Conservation (phyloP, 202 grass and related monocot species). For the Schoenoplectus tabernaemontani region DNA sequence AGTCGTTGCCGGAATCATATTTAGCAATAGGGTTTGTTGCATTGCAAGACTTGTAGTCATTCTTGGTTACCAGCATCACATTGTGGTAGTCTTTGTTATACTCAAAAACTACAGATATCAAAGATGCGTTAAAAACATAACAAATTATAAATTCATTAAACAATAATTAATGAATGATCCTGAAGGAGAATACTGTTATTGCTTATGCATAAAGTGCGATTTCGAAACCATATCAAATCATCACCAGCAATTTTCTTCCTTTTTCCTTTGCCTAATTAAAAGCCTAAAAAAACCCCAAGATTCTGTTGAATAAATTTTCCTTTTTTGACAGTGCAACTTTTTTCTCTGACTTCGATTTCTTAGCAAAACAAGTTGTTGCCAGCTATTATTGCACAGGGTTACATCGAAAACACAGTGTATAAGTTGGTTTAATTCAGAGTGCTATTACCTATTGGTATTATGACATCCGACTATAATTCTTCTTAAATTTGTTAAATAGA, state of each 20-base stretch:
- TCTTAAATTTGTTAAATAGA: neutral
- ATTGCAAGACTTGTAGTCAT: slow-evolving; percentile 56
- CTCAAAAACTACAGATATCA: slow-evolving; percentile 38
- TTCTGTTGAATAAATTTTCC: neutral
- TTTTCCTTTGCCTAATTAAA: neutral
- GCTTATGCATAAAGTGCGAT: neutral
- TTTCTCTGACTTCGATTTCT: neutral
- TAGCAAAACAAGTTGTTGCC: neutral
- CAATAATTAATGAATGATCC: neutral
- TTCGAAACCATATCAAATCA: neutral
- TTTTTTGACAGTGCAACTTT: neutral
- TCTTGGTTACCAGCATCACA: slow-evolving; percentile 73
- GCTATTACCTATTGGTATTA: neutral
- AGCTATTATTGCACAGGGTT: neutral
- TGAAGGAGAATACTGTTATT: neutral
- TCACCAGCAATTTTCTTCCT: neutral
- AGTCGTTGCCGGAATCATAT: slow-evolving; percentile 66
- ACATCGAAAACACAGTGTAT: neutral
- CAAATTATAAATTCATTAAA: neutral
- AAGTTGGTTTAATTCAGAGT: neutral
- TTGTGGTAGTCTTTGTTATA: slow-evolving; percentile 75
- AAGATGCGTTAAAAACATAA: neutral
- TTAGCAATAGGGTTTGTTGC: slow-evolving; percentile 50
- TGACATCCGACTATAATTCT: neutral
- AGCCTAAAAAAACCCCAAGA: neutral